Percentiles rank a stretch among this genome's conserved stretches.
Evolutionary conservation across 1,284 basidiomycete species (phyloP).

Genomic region (Ceratobasidium sp.): DNA sequence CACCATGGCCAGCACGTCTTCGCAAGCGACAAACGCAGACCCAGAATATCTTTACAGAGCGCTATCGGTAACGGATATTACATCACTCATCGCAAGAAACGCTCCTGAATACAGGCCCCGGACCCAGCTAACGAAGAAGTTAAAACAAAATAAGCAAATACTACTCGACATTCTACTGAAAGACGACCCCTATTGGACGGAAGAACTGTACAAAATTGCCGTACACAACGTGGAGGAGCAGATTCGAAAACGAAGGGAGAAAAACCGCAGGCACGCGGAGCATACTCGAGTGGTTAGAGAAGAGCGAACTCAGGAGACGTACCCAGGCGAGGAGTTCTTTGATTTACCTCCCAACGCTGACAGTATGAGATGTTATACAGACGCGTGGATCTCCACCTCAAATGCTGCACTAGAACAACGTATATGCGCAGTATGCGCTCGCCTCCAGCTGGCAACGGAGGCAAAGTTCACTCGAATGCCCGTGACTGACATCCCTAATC

Average conservation of each 20-base stretch:
- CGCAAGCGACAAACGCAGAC: too few species aligned
- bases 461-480: neutral
- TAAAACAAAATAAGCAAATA: too few species aligned
- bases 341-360: neutral
- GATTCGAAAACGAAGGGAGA: neutral
- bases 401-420: neutral
- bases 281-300: neutral
- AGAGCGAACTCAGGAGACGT: neutral
- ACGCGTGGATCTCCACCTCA: neutral
- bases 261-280: neutral
- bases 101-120: too few species aligned
- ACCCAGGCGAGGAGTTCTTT: neutral
- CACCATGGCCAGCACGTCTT: too few species aligned
- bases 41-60: too few species aligned
- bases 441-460: neutral
- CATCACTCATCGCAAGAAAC: too few species aligned
- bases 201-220: neutral
- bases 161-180: too few species aligned
- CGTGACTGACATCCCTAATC: neutral
- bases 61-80: too few species aligned
- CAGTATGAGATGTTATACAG: neutral
- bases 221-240: neutral
- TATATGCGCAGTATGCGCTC: conserved; percentile 22
- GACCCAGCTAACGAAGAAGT: too few species aligned
- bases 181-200: too few species aligned